Evolutionary conservation across 108 stramenopile genomes (phyloP), one percentile per base, ranked within the genome.

Genomic region (Skeletonema tropicum): DNA sequence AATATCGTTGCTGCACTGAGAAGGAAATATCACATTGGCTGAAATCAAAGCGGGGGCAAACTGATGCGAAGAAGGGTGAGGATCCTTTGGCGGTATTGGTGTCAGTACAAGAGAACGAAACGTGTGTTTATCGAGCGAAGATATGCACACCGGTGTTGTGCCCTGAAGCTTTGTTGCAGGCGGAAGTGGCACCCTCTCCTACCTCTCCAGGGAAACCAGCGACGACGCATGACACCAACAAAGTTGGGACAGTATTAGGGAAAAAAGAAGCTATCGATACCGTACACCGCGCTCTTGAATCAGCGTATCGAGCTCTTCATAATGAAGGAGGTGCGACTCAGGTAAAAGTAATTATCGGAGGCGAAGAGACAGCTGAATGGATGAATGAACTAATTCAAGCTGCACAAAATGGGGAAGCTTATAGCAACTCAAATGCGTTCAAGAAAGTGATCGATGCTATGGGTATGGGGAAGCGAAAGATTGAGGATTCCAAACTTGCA

Each of bases 91-190:
- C 75, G 29, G 61, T 63, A 14, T 30, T 80, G 17, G 73, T 83
- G 21, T 32, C 42, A 26, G 72, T 83, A 25, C 32, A 64, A 36
- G 82, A 83, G 57, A 57, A 73, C 12, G 62, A 75, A 25, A 79
- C 59, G 29, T 93, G 94, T 65, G 32, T 45, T 25, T 93, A 93
- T 69, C 75, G 79, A 10, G 46, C 91, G 29, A 83, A 77, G n/a
- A 71, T 95, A 25, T 95, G 94, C 65, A 93, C 94, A 32, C 85
- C 84, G 8, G 57, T 90, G 17, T 62, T 95, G 57, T 95, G 94
- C 45, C 74, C 74, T 8, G 73, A 71, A 30, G 66, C 49, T 6
- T 14, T 21, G 68, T 58, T 11, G 7, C 23, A 69, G 25, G n/a
- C n/a, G n/a, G 59, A 57, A 15, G 59, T 21, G 42, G 42, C 42